These are phyloP conservation scores for Apiotrichum veenhuisii DNA, from an alignment of 1,284 basidiomycete genomes.

Conservation along the genomic window DNA sequence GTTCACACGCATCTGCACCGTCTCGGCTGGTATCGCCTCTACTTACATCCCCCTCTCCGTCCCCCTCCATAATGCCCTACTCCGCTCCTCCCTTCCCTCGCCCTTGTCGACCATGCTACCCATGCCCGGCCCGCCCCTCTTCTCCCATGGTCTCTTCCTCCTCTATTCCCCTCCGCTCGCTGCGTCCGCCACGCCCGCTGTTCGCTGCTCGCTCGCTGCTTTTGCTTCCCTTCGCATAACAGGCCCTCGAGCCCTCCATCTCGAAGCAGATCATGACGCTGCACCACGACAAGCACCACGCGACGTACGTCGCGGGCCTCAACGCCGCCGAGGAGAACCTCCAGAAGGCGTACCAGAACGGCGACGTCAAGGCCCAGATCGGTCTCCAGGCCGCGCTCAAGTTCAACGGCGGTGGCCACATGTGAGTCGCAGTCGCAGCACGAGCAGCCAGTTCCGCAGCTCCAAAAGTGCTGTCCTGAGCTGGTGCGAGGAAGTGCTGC, in stretches of 20 bases:
- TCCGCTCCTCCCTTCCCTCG: too few species aligned
- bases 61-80: too few species aligned
- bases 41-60: too few species aligned
- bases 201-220: slow-evolving; percentile 2
- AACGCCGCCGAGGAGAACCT: slow-evolving; percentile 88
- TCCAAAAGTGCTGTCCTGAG: too few species aligned
- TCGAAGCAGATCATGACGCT: slow-evolving; percentile 78
- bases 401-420: slow-evolving; percentile 82
- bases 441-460: not conserved
- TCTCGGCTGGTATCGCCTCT: too few species aligned
- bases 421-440: slow-evolving; percentile 26
- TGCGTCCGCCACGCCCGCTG: not conserved
- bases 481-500: too few species aligned
- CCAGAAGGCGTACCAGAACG: slow-evolving; percentile 54
- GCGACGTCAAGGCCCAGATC: slow-evolving; percentile 72
- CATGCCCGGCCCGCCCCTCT: too few species aligned
- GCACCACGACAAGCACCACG: slow-evolving; percentile 95
- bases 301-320: slow-evolving; percentile 83
- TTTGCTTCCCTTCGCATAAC: not conserved
- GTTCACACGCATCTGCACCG: too few species aligned
- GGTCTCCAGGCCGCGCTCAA: slow-evolving; percentile 78
- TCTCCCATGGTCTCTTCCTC: too few species aligned
- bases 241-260: slow-evolving; percentile 58
- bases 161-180: not conserved
- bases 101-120: too few species aligned